These are phyloP conservation scores for Heritiera littoralis DNA, from an alignment of 345 rosid species.

Conservation along the genomic window DNA sequence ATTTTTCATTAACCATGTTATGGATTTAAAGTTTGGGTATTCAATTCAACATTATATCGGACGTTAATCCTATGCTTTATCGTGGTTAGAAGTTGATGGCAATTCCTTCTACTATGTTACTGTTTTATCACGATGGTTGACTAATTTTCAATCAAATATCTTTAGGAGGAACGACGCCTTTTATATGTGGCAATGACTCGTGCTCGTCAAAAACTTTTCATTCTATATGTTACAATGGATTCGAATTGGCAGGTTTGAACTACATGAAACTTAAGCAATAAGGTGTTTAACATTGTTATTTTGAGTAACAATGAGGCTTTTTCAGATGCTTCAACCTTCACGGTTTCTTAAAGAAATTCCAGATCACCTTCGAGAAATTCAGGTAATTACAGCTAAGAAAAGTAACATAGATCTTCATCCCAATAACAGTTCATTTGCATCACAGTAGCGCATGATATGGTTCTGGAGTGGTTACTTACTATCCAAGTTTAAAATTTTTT, in stretches of 20 bases:
- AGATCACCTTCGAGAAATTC: conserved; percentile 68
- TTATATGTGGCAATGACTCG: conserved; percentile 97
- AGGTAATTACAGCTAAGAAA: conserved; percentile 33
- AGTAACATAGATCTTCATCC: no score
- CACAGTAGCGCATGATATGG: background rate
- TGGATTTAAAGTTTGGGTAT: no score
- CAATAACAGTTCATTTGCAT: background rate
- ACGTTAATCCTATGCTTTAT: conserved; percentile 8
- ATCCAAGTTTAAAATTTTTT: background rate
- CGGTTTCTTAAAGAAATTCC: conserved; percentile 95
- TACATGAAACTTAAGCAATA: conserved; percentile 18
- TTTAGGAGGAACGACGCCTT: conserved; percentile 89
- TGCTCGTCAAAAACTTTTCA: conserved; percentile 79
- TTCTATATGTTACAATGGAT: conserved; percentile 78
- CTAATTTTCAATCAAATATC: conserved; percentile 27
- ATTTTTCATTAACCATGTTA: no score
- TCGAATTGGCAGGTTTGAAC: conserved; percentile 87
- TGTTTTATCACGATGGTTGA: conserved; percentile 7
- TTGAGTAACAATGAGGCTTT: conserved; percentile 28
- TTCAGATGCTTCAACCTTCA: conserved; percentile 90
- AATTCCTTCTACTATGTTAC: background rate
- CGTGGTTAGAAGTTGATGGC: conserved; percentile 1
- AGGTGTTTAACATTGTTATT: conserved; percentile 21
- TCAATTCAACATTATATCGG: background rate
- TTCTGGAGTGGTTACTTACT: background rate